Evolutionary conservation across 495 filamentous ascomycete genomes (phyloP), one percentile per base, ranked within the genome.

Genomic region (Hyaloscypha variabilis): DNA sequence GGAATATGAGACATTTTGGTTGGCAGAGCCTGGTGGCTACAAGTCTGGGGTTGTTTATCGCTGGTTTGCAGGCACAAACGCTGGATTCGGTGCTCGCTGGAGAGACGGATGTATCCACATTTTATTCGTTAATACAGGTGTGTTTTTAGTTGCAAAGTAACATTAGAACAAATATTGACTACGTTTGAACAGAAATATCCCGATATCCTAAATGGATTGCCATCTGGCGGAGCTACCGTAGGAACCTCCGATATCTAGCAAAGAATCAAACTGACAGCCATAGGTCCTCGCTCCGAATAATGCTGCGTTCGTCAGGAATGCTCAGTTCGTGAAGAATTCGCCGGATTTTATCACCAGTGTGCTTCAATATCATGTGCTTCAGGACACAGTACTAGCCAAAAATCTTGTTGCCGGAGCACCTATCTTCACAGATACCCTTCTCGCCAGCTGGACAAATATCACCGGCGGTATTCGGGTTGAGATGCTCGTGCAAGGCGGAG

Each of bases 381-480:
- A 46, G 4, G 13, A 10, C 4, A 46, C 14, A 46, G 39, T 46
- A 46, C 39, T 46, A 46, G 39, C 39, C 10, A 17, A 17, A 46
- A 19, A 46, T 17, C 39, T 46, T 4, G 39, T 46, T 4, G 39
- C 39, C 19, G 39, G 39, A 4, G 13, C 39, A 4, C 39, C 39
- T 46, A 17, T 46, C 10, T 46, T 46, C 39, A 46, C 39, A 46
- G 39, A 19, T 46, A 46, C 39, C 14, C 39, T 46, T 14, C 17
- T 46, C 14, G 4, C 39, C 39, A 56, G 26, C 13, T 64, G 31
- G 42, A 34, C 77, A 30, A 65, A 65, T 53, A 57, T 65, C 25
- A 65, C 55, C 8, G 76, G 74, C n/a, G 79, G 78, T 1, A 79
- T 82, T 62, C 55, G 70, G 3, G 67, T 81, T 34, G 62, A 75